Conservation (phyloP, 192 early-diverging fungal species). For the Podila clonocystis region DNA sequence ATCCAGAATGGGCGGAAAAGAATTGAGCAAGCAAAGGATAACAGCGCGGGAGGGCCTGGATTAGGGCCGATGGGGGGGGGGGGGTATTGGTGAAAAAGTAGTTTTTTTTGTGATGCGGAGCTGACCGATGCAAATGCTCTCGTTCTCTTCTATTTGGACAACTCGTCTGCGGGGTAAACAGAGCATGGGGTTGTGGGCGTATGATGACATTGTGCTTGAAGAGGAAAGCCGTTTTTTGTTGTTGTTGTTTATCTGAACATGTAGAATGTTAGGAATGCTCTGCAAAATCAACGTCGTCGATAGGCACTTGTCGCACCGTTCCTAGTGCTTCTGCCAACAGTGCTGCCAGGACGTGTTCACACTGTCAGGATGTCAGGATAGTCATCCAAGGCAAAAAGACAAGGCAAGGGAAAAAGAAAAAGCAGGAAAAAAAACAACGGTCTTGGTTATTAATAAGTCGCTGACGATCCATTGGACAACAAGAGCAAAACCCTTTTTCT, state of each 20-base stretch:
- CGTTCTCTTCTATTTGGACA: no score
- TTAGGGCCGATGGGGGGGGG: no score
- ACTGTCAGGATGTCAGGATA: slow-evolving; percentile 10
- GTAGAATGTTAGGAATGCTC: slow-evolving; percentile 10
- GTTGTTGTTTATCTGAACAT: neutral
- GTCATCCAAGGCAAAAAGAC: neutral
- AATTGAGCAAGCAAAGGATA: no score
- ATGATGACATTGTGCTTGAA: slow-evolving; percentile 1
- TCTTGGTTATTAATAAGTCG: neutral
- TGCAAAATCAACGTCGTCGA: slow-evolving; percentile 24
- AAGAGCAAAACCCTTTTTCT: neutral
- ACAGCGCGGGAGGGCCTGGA: no score
- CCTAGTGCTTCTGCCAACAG: slow-evolving; percentile 26
- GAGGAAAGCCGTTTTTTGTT: neutral
- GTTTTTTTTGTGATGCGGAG: no score
- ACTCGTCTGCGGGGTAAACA: no score
- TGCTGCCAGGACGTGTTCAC: slow-evolving; percentile 37
- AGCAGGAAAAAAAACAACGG: no score
- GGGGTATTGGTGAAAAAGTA: no score
- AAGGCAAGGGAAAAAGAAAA: neutral
- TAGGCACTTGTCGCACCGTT: neutral
- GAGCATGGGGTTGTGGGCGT: no score
- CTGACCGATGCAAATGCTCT: no score
- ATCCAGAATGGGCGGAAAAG: no score
- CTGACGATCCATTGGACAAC: neutral